These are phyloP conservation scores for Tetrastigma voinierianum DNA, from an alignment of 164 flowering plant species.

Conservation along the genomic window DNA sequence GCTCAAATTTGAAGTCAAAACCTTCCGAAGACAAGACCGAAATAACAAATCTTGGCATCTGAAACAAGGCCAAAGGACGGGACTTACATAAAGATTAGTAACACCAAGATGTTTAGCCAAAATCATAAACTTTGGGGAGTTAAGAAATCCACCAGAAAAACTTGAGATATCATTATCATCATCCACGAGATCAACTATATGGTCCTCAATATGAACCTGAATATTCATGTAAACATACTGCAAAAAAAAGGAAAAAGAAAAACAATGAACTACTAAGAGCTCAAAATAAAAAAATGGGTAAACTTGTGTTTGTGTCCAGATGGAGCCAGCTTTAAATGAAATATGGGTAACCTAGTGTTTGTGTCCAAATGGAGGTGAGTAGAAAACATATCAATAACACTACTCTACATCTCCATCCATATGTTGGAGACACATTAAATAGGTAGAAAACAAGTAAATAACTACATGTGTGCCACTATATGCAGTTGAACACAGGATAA, in stretches of 20 bases:
- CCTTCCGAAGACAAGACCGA: neutral
- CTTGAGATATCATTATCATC: constrained; percentile 23
- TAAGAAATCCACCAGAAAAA: constrained; percentile 26
- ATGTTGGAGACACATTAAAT: no score
- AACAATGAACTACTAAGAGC: no score
- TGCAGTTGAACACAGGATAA: neutral
- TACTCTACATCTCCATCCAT: no score
- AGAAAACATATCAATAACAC: no score
- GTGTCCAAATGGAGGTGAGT: no score
- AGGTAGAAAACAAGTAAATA: neutral
- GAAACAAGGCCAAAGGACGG: neutral
- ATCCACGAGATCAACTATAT: constrained; percentile 51
- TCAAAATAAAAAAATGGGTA: no score
- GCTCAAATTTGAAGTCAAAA: neutral
- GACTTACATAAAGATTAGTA: constrained; percentile 73
- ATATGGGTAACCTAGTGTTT: no score
- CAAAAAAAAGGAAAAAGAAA: constrained; percentile 8
- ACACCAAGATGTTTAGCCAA: constrained; percentile 60
- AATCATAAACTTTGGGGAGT: constrained; percentile 45
- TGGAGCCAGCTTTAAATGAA: no score
- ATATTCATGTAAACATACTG: constrained; percentile 80
- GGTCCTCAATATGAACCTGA: constrained; percentile 68
- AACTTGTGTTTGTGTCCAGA: no score
- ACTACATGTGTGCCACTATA: neutral
- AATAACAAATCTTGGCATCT: neutral